These are phyloP conservation scores for Ciborinia camelliae DNA, from an alignment of 2,329 filamentous ascomycete genomes.

Conservation along the genomic window DNA sequence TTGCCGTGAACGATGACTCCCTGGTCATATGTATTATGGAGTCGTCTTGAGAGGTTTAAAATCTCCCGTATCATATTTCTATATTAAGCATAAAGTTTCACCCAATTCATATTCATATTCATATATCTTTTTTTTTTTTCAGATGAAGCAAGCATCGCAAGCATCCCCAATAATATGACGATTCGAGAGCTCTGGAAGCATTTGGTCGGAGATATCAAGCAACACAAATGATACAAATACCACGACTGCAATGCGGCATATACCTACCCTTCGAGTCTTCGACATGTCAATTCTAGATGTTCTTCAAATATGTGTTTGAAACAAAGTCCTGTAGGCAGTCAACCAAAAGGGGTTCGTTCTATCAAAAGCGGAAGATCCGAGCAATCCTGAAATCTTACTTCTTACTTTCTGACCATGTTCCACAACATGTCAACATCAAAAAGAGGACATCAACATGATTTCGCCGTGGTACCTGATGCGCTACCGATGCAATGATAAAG, in stretches of 20 bases:
- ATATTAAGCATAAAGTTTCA: conserved; percentile 7
- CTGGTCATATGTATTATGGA: neutral
- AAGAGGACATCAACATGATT: neutral
- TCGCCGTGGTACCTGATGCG: neutral
- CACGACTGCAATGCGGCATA: neutral
- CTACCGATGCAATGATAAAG: neutral
- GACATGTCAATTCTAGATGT: neutral
- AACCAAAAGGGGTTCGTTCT: neutral
- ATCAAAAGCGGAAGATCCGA: conserved; percentile 2
- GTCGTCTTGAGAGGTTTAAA: neutral
- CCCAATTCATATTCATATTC: neutral
- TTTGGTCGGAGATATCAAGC: neutral
- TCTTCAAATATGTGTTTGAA: neutral
- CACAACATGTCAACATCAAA: neutral
- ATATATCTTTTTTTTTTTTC: neutral
- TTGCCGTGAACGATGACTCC: neutral
- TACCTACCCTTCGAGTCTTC: too few species aligned
- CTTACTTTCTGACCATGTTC: neutral
- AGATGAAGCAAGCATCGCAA: neutral
- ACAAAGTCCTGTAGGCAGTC: neutral
- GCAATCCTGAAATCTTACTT: neutral
- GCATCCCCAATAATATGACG: neutral
- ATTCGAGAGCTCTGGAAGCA: neutral
- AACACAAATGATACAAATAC: neutral
- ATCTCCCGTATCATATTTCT: neutral